Conservation (phyloP, 1,284 basidiomycete genomes). For the Apiotrichum mycotoxinovorans region DNA sequence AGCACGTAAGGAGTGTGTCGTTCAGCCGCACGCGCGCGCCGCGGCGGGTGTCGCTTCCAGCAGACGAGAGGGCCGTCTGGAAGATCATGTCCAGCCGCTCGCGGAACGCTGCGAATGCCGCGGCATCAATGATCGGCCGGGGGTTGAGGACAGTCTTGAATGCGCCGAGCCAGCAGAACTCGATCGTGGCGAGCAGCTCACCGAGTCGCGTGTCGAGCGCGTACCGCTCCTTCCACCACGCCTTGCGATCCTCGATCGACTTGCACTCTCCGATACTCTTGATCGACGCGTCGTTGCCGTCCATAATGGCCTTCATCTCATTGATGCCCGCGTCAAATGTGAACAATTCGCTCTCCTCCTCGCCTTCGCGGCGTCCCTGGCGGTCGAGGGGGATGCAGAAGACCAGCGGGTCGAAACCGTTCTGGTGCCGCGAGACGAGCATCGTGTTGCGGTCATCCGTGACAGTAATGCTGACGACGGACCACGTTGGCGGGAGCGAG, state of each 20-base stretch:
- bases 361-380: slow-evolving; percentile 71
- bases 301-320: slow-evolving; percentile 76
- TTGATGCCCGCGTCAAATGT: slow-evolving; percentile 68
- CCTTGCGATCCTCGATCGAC: slow-evolving; percentile 19
- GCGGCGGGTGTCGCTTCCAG: slow-evolving; percentile 49
- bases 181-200: slow-evolving; percentile 75
- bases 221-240: slow-evolving; percentile 80
- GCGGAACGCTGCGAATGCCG: slow-evolving; percentile 59
- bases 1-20: slow-evolving; percentile 74
- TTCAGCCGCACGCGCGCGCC: slow-evolving; percentile 58
- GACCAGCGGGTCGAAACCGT: slow-evolving; percentile 63
- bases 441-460: slow-evolving; percentile 77
- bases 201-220: slow-evolving; percentile 73
- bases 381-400: slow-evolving; percentile 80
- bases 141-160: slow-evolving; percentile 85
- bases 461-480: slow-evolving; percentile 75
- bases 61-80: slow-evolving; percentile 58
- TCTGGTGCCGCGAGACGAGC: slow-evolving; percentile 75
- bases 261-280: slow-evolving; percentile 49
- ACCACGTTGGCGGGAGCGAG: slow-evolving; percentile 74
- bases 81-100: slow-evolving; percentile 70
- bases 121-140: slow-evolving; percentile 53
- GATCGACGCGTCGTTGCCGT: slow-evolving; percentile 56
- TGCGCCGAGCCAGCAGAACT: slow-evolving; percentile 93
- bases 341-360: slow-evolving; percentile 68